These are phyloP conservation scores for Tetradesmus obliquus DNA, from an alignment of 139 green algal genomes.

Conservation along the genomic window DNA sequence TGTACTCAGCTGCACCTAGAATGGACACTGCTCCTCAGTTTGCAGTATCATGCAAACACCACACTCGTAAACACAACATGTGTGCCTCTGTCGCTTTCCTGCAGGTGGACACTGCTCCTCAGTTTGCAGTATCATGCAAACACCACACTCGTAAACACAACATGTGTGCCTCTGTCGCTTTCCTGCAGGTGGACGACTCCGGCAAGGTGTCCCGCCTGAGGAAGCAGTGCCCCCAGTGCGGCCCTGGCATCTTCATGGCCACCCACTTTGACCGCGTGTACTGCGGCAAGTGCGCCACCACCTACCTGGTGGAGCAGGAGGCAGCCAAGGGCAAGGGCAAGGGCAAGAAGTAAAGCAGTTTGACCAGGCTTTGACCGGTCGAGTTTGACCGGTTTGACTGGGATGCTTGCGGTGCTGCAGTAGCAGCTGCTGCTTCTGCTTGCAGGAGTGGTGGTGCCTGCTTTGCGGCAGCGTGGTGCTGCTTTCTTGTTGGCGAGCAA, in stretches of 20 bases:
- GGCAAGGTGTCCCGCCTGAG: conserved; percentile 97
- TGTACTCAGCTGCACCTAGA: too few relatives aligned
- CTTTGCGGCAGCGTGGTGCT: background rate
- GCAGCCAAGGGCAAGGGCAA: conserved; percentile 61
- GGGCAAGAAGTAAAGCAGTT: conserved; percentile 66
- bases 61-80: too few relatives aligned
- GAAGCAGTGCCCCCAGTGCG: conserved; percentile 97
- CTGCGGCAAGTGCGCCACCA: conserved; percentile 95
- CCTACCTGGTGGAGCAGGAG: conserved; percentile 63
- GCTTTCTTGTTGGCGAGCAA: background rate
- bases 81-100: too few relatives aligned
- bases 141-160: too few relatives aligned
- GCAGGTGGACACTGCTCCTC: too few relatives aligned
- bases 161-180: background rate
- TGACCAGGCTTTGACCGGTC: background rate
- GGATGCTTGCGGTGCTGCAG: background rate
- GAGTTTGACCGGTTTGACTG: background rate
- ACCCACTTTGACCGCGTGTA: conserved; percentile 98
- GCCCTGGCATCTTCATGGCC: conserved; percentile 98
- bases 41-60: too few relatives aligned
- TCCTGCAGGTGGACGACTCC: conserved; percentile 89
- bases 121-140: too few relatives aligned
- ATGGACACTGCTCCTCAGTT: too few relatives aligned
- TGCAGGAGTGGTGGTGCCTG: background rate
- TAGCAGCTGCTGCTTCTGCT: background rate